A percentile compares a stretch with the other conserved stretches of the same genome.
Conservation (phyloP, 75 land plant species). For the Picea glauca region DNA sequence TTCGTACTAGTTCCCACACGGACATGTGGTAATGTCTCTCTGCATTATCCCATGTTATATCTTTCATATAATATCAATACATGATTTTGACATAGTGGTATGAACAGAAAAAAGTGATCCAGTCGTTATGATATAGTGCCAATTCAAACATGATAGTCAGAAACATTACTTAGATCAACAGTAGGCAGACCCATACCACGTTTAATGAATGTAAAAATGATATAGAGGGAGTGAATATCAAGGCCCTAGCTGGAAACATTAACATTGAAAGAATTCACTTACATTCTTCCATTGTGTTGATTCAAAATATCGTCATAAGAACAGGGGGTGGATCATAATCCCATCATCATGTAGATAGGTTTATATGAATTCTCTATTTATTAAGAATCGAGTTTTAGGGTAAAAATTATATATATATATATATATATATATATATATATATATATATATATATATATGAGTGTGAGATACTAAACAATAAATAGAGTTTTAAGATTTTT, state of each 20-base stretch:
- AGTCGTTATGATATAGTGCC: constrained; percentile 42
- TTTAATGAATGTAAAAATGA: constrained; percentile 46
- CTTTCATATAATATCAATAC: neutral
- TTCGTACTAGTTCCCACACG: neutral
- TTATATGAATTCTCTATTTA: too few species aligned
- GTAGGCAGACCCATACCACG: constrained; percentile 51
- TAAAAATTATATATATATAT: too few species aligned
- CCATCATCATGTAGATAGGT: too few species aligned
- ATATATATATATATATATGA: too few species aligned
- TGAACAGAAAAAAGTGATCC: neutral
- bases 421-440: too few species aligned
- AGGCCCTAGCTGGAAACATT: constrained; percentile 63
- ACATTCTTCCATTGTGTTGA: constrained; percentile 35
- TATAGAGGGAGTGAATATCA: constrained; percentile 22
- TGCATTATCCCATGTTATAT: neutral
- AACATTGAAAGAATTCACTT: constrained; percentile 91
- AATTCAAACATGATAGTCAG: constrained; percentile 27
- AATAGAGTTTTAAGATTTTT: too few species aligned
- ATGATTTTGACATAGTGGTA: neutral
- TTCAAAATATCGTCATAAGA: constrained; percentile 28
- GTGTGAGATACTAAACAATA: too few species aligned
- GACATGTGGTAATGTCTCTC: neutral
- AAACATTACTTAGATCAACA: constrained; percentile 52
- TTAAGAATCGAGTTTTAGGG: too few species aligned
- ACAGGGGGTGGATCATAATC: neutral